phyloP scores from a whole-genome alignment of 2,329 filamentous ascomycete genomes.

The Nakataea oryzae region DNA sequence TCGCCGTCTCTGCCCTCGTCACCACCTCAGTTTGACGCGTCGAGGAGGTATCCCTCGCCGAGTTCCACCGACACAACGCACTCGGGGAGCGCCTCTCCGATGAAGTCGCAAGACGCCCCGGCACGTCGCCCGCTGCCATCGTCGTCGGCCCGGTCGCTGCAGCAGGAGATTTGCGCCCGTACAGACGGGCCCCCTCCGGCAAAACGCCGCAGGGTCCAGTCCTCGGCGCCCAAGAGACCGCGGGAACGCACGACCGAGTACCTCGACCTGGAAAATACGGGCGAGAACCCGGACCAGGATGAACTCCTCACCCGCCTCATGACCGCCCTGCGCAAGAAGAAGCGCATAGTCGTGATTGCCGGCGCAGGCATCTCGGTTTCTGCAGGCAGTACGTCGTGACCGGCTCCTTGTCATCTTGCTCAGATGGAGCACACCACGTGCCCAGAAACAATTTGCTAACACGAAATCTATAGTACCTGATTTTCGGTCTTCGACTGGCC shows the following conservation, averaged over 20 bases:
- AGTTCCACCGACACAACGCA: slow-evolving; percentile 26
- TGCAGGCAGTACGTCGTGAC: slow-evolving; percentile 62
- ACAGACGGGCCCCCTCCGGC: slow-evolving; percentile 55
- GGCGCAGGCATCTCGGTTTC: slow-evolving; percentile 96
- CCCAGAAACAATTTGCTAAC: slow-evolving; percentile 10
- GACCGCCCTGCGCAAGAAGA: slow-evolving; percentile 70
- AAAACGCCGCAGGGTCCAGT: slow-evolving; percentile 62
- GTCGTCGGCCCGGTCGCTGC: slow-evolving; percentile 6
- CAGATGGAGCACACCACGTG: slow-evolving; percentile 5
- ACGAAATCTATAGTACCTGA: slow-evolving; percentile 60
- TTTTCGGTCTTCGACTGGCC: slow-evolving; percentile 82
- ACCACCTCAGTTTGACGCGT: slow-evolving; percentile 22
- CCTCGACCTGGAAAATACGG: slow-evolving; percentile 54
- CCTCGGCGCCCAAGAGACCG: slow-evolving; percentile 35
- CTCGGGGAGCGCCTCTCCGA: slow-evolving; percentile 40
- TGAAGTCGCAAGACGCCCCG: slow-evolving; percentile 30
- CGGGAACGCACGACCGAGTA: slow-evolving; percentile 61
- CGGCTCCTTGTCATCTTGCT: neutral
- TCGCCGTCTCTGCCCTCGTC: slow-evolving; percentile 42
- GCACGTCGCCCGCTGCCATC: slow-evolving; percentile 9
- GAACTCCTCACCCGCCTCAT: slow-evolving; percentile 62
- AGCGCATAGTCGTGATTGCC: slow-evolving; percentile 94
- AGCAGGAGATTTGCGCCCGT: slow-evolving; percentile 25
- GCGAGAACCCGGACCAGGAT: slow-evolving; percentile 38
- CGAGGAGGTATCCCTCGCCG: slow-evolving; percentile 42